Evolutionary conservation across 371 early-diverging fungal species (phyloP).

Genomic region (Massospora cicadina): DNA sequence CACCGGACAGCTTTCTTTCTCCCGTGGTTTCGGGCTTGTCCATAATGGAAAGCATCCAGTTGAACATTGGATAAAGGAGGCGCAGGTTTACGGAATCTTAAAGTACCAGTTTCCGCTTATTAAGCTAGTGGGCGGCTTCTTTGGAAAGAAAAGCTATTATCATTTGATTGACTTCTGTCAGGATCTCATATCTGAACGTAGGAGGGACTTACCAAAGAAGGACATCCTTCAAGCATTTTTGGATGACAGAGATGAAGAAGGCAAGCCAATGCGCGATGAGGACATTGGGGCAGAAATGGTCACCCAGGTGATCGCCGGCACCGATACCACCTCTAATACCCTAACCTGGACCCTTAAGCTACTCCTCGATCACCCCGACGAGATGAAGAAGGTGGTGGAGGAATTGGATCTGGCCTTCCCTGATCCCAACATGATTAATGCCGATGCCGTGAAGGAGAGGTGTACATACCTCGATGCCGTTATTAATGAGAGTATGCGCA

Average conservation of each 20-base stretch:
- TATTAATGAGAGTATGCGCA: constrained; percentile 16
- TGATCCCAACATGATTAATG: not conserved
- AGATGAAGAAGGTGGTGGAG: constrained; percentile 2
- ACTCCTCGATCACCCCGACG: constrained; percentile 13
- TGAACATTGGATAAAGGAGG: constrained; percentile 13
- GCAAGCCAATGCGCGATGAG: constrained; percentile 10
- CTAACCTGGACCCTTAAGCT: constrained; percentile 14
- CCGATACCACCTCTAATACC: constrained; percentile 16
- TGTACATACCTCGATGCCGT: constrained; percentile 19
- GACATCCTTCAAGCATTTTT: constrained; percentile 16
- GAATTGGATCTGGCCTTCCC: constrained; percentile 12
- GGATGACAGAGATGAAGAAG: constrained; percentile 13
- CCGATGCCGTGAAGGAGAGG: constrained; percentile 15
- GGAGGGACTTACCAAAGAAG: constrained; percentile 3
- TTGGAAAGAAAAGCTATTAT: not conserved
- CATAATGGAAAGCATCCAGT: constrained; percentile 20
- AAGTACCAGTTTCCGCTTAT: constrained; percentile 11
- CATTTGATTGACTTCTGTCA: not conserved
- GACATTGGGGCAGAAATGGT: constrained; percentile 14
- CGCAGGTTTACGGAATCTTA: constrained; percentile 7
- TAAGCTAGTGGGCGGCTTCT: constrained; percentile 4
- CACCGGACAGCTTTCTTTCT: constrained; percentile 29
- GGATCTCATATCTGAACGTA: not conserved
- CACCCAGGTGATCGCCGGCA: constrained; percentile 15
- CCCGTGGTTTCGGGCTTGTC: constrained; percentile 25